These are phyloP conservation scores for Leccinum fallax DNA, from an alignment of 1,284 basidiomycete genomes.

Conservation along the genomic window DNA sequence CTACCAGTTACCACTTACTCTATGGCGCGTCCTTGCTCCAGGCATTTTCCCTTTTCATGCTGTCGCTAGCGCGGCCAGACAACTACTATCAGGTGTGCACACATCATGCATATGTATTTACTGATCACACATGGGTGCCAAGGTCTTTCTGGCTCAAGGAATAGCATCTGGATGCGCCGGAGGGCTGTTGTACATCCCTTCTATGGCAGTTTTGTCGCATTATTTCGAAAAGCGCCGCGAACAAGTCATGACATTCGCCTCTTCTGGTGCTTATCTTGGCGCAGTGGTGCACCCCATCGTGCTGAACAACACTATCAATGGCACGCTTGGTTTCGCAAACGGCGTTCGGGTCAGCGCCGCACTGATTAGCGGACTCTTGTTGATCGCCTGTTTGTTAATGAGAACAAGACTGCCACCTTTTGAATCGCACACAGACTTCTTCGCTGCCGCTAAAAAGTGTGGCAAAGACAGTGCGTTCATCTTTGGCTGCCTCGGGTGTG, in stretches of 20 bases:
- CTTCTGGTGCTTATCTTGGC: slow-evolving; percentile 40
- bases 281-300: slow-evolving; percentile 43
- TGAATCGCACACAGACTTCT: slow-evolving; percentile 21
- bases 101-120: neutral
- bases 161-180: slow-evolving; percentile 36
- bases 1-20: slow-evolving; percentile 28
- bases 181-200: slow-evolving; percentile 38
- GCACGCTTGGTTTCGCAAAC: slow-evolving; percentile 32
- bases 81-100: slow-evolving; percentile 37
- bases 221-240: slow-evolving; percentile 37
- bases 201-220: slow-evolving; percentile 40
- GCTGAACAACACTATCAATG: slow-evolving; percentile 43
- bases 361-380: slow-evolving; percentile 31
- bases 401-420: slow-evolving; percentile 30
- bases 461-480: slow-evolving; percentile 29
- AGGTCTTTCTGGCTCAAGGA: slow-evolving; percentile 42
- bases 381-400: slow-evolving; percentile 35
- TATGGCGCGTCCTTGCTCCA: slow-evolving; percentile 35
- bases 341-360: slow-evolving; percentile 39
- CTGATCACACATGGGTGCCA: neutral
- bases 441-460: slow-evolving; percentile 23
- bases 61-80: slow-evolving; percentile 38
- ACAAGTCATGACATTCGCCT: slow-evolving; percentile 38
- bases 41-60: slow-evolving; percentile 39
- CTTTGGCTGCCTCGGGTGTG: slow-evolving; percentile 30